Conservation (phyloP, 306 rosid species). For the Acacia crassicarpa region DNA sequence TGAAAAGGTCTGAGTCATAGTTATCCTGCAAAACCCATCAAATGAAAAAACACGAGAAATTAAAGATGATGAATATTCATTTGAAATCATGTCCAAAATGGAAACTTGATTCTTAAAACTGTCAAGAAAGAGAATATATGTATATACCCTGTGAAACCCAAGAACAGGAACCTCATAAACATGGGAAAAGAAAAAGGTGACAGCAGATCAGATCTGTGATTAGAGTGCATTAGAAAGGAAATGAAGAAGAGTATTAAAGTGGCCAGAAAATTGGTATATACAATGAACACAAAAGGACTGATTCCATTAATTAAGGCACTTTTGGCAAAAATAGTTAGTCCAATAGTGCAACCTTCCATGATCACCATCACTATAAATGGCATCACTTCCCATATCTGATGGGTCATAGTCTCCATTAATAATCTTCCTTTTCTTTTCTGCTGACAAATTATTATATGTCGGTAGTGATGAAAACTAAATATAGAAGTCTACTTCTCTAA, state of each 20-base stretch:
- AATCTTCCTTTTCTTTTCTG: background rate
- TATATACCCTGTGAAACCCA: slow-evolving; percentile 73
- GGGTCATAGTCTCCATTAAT: slow-evolving; percentile 35
- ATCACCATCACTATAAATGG: slow-evolving; percentile 60
- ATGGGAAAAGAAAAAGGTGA: slow-evolving; percentile 55
- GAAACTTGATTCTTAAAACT: background rate
- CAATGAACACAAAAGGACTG: slow-evolving; percentile 71
- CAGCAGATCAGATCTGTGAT: slow-evolving; percentile 39
- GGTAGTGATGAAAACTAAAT: background rate
- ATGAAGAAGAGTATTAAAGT: slow-evolving; percentile 55
- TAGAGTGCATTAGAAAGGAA: slow-evolving; percentile 49
- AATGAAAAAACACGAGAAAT: background rate
- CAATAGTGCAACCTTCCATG: slow-evolving; percentile 73
- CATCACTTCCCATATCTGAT: slow-evolving; percentile 36
- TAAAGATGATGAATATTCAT: background rate
- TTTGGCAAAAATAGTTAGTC: slow-evolving; percentile 65
- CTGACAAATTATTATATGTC: background rate
- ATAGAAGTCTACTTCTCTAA: background rate
- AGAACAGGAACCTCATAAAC: slow-evolving; percentile 57
- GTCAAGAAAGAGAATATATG: slow-evolving; percentile 12
- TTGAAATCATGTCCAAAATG: background rate
- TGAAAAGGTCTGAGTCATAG: slow-evolving; percentile 63
- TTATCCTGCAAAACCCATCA: slow-evolving; percentile 54
- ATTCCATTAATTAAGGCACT: slow-evolving; percentile 62
- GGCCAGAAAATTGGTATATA: slow-evolving; percentile 59